These are phyloP conservation scores for Fraxinus cuspidata DNA, from an alignment of 257 asterid genomes.

Conservation along the genomic window DNA sequence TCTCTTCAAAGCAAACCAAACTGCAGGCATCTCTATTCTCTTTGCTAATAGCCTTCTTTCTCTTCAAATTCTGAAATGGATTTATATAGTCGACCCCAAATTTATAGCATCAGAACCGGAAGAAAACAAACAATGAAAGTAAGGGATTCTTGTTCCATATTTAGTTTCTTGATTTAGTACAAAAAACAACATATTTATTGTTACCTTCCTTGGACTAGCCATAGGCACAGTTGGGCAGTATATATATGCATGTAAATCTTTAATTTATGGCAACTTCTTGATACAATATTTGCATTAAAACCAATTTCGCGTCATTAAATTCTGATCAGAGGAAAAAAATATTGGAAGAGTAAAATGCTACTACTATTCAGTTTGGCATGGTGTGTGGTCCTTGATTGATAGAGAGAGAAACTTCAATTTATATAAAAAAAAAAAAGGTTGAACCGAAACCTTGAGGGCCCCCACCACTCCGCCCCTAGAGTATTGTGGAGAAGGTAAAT, in stretches of 20 bases:
- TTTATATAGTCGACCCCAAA: not conserved
- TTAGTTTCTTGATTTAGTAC: constrained; percentile 28
- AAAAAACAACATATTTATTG: constrained; percentile 12
- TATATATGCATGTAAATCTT: not conserved
- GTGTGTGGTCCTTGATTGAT: not conserved
- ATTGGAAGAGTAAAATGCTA: not conserved
- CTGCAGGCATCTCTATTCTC: constrained; percentile 58
- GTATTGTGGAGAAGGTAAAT: too few species aligned
- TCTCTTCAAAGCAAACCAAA: constrained; percentile 68
- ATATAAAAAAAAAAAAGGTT: too few species aligned
- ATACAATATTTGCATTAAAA: constrained; percentile 35
- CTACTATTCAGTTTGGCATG: too few species aligned
- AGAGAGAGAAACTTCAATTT: not conserved
- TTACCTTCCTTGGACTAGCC: constrained; percentile 32
- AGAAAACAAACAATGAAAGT: constrained; percentile 14
- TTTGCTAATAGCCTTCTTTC: not conserved
- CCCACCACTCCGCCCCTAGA: too few species aligned
- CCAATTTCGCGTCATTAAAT: constrained; percentile 27
- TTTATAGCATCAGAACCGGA: not conserved
- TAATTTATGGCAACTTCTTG: constrained; percentile 30
- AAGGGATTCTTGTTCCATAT: constrained; percentile 25
- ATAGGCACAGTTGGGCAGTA: not conserved
- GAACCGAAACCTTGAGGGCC: too few species aligned
- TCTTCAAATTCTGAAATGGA: not conserved
- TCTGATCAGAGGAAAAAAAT: constrained; percentile 10